A percentile compares a stretch with the other conserved stretches of the same genome.
These are phyloP conservation scores for Colletotrichum lupini DNA, from an alignment of 2,329 filamentous ascomycete species.

Conservation along the genomic window DNA sequence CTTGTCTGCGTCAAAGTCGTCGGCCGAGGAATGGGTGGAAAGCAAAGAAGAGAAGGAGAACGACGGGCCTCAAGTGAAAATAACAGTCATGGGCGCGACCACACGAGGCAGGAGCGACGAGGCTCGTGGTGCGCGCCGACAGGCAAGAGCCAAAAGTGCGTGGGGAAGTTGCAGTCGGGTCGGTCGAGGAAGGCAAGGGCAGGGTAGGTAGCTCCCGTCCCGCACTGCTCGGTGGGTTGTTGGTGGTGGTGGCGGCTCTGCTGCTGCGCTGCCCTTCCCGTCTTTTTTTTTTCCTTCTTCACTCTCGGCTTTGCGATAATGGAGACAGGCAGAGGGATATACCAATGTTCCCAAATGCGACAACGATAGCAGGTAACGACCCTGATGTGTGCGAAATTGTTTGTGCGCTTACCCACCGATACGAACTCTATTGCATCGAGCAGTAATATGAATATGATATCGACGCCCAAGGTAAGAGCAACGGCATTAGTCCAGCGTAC, in stretches of 20 bases:
- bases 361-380: no score
- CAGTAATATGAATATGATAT: not conserved
- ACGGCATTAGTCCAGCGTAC: not conserved
- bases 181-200: slow-evolving; percentile 32
- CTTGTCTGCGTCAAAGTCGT: not conserved
- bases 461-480: not conserved
- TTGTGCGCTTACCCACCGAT: not conserved
- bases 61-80: slow-evolving; percentile 22
- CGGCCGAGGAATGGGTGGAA: not conserved
- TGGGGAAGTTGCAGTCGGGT: slow-evolving; percentile 21
- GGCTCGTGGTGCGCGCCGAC: slow-evolving; percentile 33
- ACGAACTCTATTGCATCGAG: not conserved
- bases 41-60: slow-evolving; percentile 11
- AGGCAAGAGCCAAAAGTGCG: slow-evolving; percentile 25
- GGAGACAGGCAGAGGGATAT: not conserved
- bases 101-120: slow-evolving; percentile 31
- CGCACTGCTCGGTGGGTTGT: not conserved
- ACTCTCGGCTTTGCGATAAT: not conserved
- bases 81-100: slow-evolving; percentile 29
- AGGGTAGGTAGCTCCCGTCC: not conserved
- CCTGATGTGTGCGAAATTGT: not conserved
- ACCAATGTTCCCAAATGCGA: not conserved
- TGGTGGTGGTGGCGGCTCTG: not conserved
- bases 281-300: not conserved
- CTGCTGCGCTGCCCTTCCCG: not conserved